Conservation (phyloP, 371 early-diverging fungal species). For the Neoconidiobolus thromboides region DNA sequence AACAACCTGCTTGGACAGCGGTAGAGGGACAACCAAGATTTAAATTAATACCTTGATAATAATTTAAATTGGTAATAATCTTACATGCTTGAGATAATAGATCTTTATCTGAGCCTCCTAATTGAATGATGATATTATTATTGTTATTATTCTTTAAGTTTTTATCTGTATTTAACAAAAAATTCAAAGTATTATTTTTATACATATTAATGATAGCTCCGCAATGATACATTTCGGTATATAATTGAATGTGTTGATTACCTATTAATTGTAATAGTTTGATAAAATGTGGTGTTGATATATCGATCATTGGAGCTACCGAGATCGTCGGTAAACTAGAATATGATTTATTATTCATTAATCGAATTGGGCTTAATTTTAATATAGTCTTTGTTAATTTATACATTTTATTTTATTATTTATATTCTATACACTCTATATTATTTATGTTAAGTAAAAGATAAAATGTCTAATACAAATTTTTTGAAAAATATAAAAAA, state of each 20-base stretch:
- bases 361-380: neutral
- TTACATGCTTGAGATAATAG: conserved; percentile 28
- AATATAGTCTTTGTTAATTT: neutral
- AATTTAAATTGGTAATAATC: conserved; percentile 27
- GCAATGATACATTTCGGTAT: conserved; percentile 62
- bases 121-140: conserved; percentile 32
- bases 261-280: conserved; percentile 47
- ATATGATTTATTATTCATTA: neutral
- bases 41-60: conserved; percentile 31
- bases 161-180: neutral
- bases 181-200: conserved; percentile 4
- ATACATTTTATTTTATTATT: neutral
- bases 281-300: conserved; percentile 45
- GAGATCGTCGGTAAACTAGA: conserved; percentile 15
- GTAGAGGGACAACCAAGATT: conserved; percentile 63
- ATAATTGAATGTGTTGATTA: conserved; percentile 33
- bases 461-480: neutral
- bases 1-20: conserved; percentile 39
- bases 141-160: conserved; percentile 19
- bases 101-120: conserved; percentile 33
- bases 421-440: neutral
- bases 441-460: neutral
- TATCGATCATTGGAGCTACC: conserved; percentile 68
- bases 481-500: neutral
- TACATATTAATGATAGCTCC: conserved; percentile 32